Percentiles rank a stretch among this genome's conserved stretches.
Conservation (phyloP, 164 flowering plant genomes). For the Santalum album region DNA sequence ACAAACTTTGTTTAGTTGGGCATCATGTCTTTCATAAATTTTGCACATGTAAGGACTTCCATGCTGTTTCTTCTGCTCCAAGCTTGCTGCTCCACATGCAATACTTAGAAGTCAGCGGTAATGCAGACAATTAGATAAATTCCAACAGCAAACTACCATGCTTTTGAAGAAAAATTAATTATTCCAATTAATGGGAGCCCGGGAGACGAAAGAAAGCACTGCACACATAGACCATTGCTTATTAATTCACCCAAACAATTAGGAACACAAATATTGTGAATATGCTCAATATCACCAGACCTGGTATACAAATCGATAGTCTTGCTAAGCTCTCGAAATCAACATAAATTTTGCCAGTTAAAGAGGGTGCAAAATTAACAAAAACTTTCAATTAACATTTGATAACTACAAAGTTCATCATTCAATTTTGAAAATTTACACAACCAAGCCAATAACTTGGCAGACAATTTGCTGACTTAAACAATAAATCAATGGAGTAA, state of each 20-base stretch:
- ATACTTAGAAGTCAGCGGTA: not conserved
- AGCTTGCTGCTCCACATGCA: not conserved
- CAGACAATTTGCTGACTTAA: not conserved
- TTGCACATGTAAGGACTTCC: not conserved
- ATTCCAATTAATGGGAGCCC: no score
- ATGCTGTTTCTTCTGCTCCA: not conserved
- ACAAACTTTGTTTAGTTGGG: not conserved
- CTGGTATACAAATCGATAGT: not conserved
- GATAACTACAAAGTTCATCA: not conserved
- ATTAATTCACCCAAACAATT: not conserved
- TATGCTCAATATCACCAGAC: not conserved
- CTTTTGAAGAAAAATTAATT: no score
- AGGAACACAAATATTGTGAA: not conserved
- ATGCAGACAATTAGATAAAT: not conserved
- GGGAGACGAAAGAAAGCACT: no score
- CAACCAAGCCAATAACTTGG: not conserved
- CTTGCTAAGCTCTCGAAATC: not conserved
- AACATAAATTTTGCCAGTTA: not conserved
- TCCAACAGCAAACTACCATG: not conserved
- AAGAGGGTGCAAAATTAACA: not conserved
- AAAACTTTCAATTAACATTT: not conserved
- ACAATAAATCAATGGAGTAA: not conserved
- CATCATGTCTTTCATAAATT: not conserved
- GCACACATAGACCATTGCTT: not conserved
- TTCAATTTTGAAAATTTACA: not conserved